A percentile compares a stretch with the other conserved stretches of the same genome.
phyloP scores from a whole-genome alignment of 2,329 filamentous ascomycete genomes.

The Monilinia fructigena region DNA sequence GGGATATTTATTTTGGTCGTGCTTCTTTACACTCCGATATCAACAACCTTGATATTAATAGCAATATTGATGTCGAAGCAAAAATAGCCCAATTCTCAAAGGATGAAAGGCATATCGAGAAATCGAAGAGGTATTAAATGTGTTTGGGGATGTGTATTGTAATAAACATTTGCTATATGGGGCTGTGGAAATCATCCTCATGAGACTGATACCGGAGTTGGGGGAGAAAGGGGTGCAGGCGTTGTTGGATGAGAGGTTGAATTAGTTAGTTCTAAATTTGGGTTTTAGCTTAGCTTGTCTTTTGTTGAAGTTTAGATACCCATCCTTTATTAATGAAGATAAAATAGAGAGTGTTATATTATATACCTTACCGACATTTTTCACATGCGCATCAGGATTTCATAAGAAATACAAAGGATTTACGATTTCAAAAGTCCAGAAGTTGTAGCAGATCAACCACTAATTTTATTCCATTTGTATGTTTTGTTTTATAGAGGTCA shows the following conservation, averaged over 20 bases:
- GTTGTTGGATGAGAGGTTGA: conserved; percentile 70
- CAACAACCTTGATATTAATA: not conserved
- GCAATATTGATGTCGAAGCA: not conserved
- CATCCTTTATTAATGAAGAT: not conserved
- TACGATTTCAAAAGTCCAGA: not conserved
- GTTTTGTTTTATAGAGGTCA: not conserved
- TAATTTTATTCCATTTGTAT: conserved; percentile 2
- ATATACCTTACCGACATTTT: not conserved
- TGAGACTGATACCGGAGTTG: conserved; percentile 81
- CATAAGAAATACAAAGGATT: not conserved
- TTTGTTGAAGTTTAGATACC: conserved; percentile 16
- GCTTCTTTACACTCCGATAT: not conserved
- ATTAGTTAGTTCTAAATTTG: conserved; percentile 33
- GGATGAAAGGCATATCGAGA: conserved; percentile 30
- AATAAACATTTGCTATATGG: conserved; percentile 90
- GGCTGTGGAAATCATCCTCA: conserved; percentile 77
- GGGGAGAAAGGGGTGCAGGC: conserved; percentile 68
- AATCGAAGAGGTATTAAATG: conserved; percentile 61
- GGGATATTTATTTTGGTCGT: conserved; percentile 43
- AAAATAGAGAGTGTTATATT: not conserved
- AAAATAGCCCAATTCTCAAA: conserved; percentile 4
- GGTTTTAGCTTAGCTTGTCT: not conserved
- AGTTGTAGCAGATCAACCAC: not conserved
- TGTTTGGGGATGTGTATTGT: conserved; percentile 79
- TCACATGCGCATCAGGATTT: not conserved